Evolutionary conservation across 805 yeast genomes (phyloP).

Genomic region (Wickerhamiella sorbophila): DNA sequence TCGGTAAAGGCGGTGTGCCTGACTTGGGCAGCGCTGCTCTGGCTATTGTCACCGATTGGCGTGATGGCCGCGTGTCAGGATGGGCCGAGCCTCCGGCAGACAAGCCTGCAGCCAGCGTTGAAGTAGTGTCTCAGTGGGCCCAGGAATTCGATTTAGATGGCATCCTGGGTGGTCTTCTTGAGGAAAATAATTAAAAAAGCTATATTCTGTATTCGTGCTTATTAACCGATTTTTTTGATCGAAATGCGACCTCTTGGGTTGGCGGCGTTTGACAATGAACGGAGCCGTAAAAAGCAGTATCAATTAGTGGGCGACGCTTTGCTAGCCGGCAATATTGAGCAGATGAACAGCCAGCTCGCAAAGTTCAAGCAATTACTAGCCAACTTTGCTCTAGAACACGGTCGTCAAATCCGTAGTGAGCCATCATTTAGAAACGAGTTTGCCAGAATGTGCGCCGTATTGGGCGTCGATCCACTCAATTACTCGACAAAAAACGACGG

Average conservation of each 20-base stretch:
- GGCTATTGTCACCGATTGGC: constrained; percentile 82
- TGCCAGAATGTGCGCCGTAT: constrained; percentile 57
- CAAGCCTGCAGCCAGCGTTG: constrained; percentile 43
- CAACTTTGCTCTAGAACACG: constrained; percentile 62
- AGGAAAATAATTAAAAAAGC: not conserved
- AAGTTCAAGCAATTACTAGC: constrained; percentile 66
- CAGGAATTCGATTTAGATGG: constrained; percentile 87
- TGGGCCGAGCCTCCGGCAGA: constrained; percentile 60
- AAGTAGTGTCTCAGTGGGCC: constrained; percentile 82
- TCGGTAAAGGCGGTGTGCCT: constrained; percentile 88
- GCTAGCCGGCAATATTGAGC: not conserved
- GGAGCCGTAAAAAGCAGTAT: constrained; percentile 6
- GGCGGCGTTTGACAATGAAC: constrained; percentile 9
- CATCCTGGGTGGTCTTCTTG: constrained; percentile 32
- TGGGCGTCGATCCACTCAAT: constrained; percentile 72
- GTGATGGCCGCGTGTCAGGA: constrained; percentile 86
- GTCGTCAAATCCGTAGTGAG: constrained; percentile 48
- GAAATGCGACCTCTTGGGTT: constrained; percentile 10
- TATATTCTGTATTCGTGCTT: not conserved
- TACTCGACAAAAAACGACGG: constrained; percentile 17
- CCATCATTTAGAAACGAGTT: constrained; percentile 56
- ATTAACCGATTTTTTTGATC: too few species aligned
- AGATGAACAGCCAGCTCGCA: constrained; percentile 36
- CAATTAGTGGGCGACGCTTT: constrained; percentile 20
- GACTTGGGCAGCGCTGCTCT: constrained; percentile 74